Evolutionary conservation across 1,284 basidiomycete species (phyloP), one percentile per base, ranked within the genome.

Genomic region (Trichosporon sp.): DNA sequence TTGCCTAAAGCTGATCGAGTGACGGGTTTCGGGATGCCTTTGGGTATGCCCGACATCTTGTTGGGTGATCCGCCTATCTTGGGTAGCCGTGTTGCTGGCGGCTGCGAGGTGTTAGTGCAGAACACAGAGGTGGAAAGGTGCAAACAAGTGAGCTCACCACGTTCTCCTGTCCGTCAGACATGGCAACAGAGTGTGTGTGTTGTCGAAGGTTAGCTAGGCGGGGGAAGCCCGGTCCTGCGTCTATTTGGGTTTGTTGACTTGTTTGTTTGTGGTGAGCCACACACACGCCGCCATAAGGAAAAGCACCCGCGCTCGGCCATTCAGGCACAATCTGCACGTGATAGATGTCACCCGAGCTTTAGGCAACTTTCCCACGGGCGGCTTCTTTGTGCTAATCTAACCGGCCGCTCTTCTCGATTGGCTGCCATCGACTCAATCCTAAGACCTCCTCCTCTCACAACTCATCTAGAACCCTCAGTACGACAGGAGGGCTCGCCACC

Each of bases 141-240:
- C 19, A 31, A 31, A 4, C 2, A 19, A 8, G 14, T 11, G 19
- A 14, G 57, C 74, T 64, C 34, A 75, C 73, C 11, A 66, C 61
- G 34, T 75, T 73, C 68, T 76, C 74, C 54, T 74, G 73, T 19
- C 62, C 70, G 19, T 76, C 73, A 13, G 73, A 70, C 74, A 76
- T 77, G 40, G 52, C 65, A 56, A 31, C 21, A 40, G 3, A 40
- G 3, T 1, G 31, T n/a, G 14, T 32, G 33, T 56, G 52, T 56
- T 44, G 31, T 61, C 57, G 46, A 54, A 62, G 49, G 62, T 52
- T 23, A 6, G 29, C 21, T 21, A 56, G 34, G n/a, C 58, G 44
- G 11, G 34, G 21, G 9, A 10, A 16, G 57, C 6, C 56, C 32
- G 14, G 29, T 23, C 19, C 59, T 33, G 37, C 32, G 58, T 61